Conservation (phyloP, 179 eudicot species). For the Nepenthes alata region DNA sequence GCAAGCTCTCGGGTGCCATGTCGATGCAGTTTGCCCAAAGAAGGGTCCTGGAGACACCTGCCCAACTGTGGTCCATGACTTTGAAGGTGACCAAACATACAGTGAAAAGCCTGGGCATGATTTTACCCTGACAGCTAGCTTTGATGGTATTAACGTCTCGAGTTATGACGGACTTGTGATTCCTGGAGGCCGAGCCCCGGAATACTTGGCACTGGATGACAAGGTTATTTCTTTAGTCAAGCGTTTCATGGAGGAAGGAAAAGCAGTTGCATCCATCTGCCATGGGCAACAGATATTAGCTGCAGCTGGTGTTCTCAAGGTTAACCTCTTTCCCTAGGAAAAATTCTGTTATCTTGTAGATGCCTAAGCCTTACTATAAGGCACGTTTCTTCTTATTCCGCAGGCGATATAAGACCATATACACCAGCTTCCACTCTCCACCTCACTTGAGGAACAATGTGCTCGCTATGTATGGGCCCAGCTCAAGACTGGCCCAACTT, state of each 20-base stretch:
- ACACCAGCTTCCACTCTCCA: no score
- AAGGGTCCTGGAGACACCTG: constrained; percentile 68
- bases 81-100: constrained; percentile 96
- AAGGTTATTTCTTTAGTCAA: constrained; percentile 57
- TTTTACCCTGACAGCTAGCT: constrained; percentile 56
- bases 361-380: no score
- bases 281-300: constrained; percentile 95
- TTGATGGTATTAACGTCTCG: constrained; percentile 46
- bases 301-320: constrained; percentile 97
- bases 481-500: no score
- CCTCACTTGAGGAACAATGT: no score
- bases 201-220: constrained; percentile 74
- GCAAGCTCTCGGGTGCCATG: constrained; percentile 91
- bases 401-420: no score
- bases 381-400: no score
- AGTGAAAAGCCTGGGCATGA: constrained; percentile 92
- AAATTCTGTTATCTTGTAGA: no score
- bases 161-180: constrained; percentile 88
- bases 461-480: no score
- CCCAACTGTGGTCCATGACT: constrained; percentile 84
- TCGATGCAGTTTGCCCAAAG: constrained; percentile 85
- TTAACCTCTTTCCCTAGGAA: constrained; percentile 7
- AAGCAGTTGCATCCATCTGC: constrained; percentile 94
- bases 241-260: constrained; percentile 61
- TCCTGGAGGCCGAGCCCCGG: constrained; percentile 98